Base-by-base conservation (phyloP, 2,329 filamentous ascomycete genomes). In the Penicillium sp. region DNA sequence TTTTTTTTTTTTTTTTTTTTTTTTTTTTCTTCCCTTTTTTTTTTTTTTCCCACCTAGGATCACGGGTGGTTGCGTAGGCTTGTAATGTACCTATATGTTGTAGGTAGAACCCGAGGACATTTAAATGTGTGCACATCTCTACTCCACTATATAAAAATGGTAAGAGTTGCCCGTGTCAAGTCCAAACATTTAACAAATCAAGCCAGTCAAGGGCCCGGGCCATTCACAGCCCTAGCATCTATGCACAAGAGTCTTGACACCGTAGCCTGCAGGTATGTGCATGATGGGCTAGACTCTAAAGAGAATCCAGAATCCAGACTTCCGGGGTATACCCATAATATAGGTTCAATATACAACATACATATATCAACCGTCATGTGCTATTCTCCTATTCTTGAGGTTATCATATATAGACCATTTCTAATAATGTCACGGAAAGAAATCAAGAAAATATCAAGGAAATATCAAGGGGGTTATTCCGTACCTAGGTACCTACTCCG, bases 61-160 rank as follows among this genome's bases (percentile, higher is more conserved):
- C 48, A 45, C 34, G 57, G 65, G 61, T 65, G 58, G 57, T 63
- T 68, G 67, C 62, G 63, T 67, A 61, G 53, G 11, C 44, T 31
- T 5, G 38, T 35, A 24, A 50, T 20, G n/a, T n/a, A n/a, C n/a
- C n/a, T n/a, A n/a, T n/a, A n/a, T n/a, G n/a, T n/a, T n/a, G n/a
- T n/a, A n/a, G n/a, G n/a, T 35, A 47, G 31, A 39, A 31, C 22
- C 18, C 31, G n/a, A 45, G 14, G 22, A 31, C n/a, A 24, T 42
- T n/a, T 24, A 32, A 60, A 61, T 61, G 57, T 60, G 57, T 51
- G 53, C 29, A 38, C 22, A 16, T 32, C 3, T 56, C 59, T 56
- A 55, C 45, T 42, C 45, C 45, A 49, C 32, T 32, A n/a, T 46
- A 20, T 35, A 20, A 45, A 37, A 18, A 29, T 34, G 16, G 29